Base-by-base conservation (phyloP, 2,329 filamentous ascomycete species). In the Macrophomina phaseolina region DNA sequence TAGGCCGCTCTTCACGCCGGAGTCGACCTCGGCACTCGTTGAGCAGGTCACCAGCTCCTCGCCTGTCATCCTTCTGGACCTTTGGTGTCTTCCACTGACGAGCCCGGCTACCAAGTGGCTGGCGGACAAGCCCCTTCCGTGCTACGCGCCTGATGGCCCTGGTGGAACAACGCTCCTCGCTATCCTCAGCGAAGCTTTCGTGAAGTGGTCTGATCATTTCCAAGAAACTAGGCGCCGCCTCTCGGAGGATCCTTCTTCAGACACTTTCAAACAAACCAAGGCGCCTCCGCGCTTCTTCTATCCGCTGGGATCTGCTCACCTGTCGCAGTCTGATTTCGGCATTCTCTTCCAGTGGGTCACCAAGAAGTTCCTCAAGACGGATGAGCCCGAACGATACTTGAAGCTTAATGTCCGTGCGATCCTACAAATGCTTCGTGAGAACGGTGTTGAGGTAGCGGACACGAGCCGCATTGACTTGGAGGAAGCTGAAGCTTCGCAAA, bases 241-340 rank as follows among this genome's bases (percentile, higher is more conserved):
- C 3, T 89, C 89, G 0, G 84, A 86, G 0, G 79, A 86, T 3
- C 85, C 89, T 0, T 80, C 9, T 82, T 81, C 70, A n/a, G 67
- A 64, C 38, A 66, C 69, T 69, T 77, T 83, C 66, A 38, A 38
- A 28, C 77, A 81, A 3, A 79, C 80, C 0, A 71, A 73, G 49
- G 74, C 73, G 2, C 75, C 78, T 66, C 89, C 92, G 4, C 86
- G 89, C 71, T 87, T 94, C 73, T 96, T 91, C 80, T 94, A 92
- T 76, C 89, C 92, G 2, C 76, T 84, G 14, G 82, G 86, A 52
- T 91, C 89, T n/a, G 91, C 92, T 0, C 93, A 97, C 75, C 84
- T 96, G 32, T 92, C 86, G 67, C 93, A 96, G 78, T 91, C 88
- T 23, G 93, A 97, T 74, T 96, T 95, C 71, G 93, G 91, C 42